These are phyloP conservation scores for Pleurotus sapidus DNA, from an alignment of 768 basidiomycete species.

Conservation along the genomic window DNA sequence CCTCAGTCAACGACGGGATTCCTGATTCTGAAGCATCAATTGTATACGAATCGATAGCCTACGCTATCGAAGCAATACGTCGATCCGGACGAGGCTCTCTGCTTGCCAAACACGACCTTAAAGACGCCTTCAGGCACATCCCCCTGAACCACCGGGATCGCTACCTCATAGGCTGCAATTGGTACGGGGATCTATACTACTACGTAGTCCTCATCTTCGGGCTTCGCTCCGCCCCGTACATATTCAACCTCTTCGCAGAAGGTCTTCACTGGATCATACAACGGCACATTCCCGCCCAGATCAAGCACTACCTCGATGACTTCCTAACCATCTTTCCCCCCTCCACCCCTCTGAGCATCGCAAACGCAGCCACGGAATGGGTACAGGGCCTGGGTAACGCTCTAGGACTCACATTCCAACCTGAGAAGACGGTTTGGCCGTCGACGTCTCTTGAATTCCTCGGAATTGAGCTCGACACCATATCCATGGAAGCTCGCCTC, in stretches of 20 bases:
- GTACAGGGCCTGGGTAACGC: conserved; percentile 19
- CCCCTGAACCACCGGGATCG: too few species aligned
- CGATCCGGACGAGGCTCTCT: too few species aligned
- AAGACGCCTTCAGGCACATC: too few species aligned
- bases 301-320: conserved; percentile 33
- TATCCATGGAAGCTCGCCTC: conserved; percentile 6
- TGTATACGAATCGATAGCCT: too few species aligned
- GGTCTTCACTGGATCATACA: conserved; percentile 38
- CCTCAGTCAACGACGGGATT: too few species aligned
- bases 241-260: conserved; percentile 37
- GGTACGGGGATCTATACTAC: conserved; percentile 7
- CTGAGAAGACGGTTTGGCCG: conserved; percentile 23
- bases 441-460: not conserved
- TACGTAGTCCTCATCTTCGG: conserved; percentile 12
- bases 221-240: conserved; percentile 19
- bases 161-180: too few species aligned
- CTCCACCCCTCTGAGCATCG: not conserved
- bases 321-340: conserved; percentile 26
- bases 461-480: too few species aligned
- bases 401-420: conserved; percentile 28
- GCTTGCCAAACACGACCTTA: too few species aligned
- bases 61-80: too few species aligned
- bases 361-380: conserved; percentile 23
- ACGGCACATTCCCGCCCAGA: conserved; percentile 24
- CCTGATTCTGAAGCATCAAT: too few species aligned